Conservation (phyloP, 805 yeast genomes). For the Suhomyces pyralidae region DNA sequence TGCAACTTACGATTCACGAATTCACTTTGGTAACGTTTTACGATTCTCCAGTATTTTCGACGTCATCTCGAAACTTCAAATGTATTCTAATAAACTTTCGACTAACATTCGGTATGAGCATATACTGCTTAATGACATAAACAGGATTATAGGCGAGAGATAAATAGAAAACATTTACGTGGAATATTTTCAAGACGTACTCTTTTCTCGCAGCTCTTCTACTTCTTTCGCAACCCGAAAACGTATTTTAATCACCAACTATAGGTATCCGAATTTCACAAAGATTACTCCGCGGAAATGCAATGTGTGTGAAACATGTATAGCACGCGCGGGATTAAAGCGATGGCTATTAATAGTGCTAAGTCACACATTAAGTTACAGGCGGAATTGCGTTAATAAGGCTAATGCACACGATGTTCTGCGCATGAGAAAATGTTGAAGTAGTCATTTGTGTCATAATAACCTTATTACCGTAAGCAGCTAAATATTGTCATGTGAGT, state of each 20-base stretch:
- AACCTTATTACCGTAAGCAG: background rate
- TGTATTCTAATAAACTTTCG: background rate
- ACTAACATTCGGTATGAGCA: background rate
- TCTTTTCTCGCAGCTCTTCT: no score
- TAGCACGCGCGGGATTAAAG: background rate
- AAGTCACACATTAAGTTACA: background rate
- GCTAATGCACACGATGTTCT: background rate
- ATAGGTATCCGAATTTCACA: background rate
- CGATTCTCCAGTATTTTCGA: background rate
- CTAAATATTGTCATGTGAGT: background rate
- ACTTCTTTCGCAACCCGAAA: no score
- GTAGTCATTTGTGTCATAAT: background rate
- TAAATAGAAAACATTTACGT: background rate
- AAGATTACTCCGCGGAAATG: background rate
- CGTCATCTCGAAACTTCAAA: background rate
- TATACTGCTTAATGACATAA: background rate
- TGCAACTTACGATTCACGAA: no score
- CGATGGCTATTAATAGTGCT: background rate
- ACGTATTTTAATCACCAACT: background rate
- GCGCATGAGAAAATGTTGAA: background rate
- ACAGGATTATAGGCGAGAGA: background rate
- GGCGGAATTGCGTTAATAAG: background rate
- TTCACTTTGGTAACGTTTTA: background rate
- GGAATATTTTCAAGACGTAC: background rate
- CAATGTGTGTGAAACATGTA: background rate